phyloP scores from a whole-genome alignment of 306 rosid genomes.

The Corylus americana region DNA sequence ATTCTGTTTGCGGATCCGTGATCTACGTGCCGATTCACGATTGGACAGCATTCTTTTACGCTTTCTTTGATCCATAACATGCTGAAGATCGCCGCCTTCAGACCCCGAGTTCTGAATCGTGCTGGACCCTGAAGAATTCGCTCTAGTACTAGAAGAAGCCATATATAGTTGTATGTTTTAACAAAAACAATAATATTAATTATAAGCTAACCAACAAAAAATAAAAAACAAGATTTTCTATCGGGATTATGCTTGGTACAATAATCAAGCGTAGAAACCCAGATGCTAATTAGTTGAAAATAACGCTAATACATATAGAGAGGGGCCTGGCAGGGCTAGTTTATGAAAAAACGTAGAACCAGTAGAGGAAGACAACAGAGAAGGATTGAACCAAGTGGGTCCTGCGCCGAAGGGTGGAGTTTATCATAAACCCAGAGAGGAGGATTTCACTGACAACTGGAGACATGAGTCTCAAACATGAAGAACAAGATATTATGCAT shows the following conservation, averaged over 20 bases:
- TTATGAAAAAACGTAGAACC: slow-evolving; percentile 83
- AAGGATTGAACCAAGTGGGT: slow-evolving; percentile 84
- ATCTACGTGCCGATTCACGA: slow-evolving; percentile 78
- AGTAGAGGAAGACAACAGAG: slow-evolving; percentile 93
- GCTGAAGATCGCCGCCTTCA: slow-evolving; percentile 48
- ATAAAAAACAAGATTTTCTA: neutral
- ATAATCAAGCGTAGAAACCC: neutral
- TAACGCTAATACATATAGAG: neutral
- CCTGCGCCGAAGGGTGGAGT: slow-evolving; percentile 66
- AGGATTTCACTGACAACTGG: slow-evolving; percentile 69
- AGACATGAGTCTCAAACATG: slow-evolving; percentile 53
- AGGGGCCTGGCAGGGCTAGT: slow-evolving; percentile 8
- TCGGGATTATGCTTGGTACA: neutral
- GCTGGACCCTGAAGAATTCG: slow-evolving; percentile 44
- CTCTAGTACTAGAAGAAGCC: slow-evolving; percentile 47
- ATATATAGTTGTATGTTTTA: neutral
- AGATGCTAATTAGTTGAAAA: slow-evolving; percentile 3
- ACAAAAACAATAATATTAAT: neutral
- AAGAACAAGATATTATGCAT: slow-evolving; percentile 32
- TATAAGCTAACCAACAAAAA: neutral
- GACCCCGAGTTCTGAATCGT: slow-evolving; percentile 51
- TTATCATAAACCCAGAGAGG: slow-evolving; percentile 65
- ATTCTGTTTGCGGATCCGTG: slow-evolving; percentile 74
- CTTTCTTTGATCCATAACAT: slow-evolving; percentile 62
- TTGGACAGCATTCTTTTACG: slow-evolving; percentile 87